Conservation (phyloP, 495 filamentous ascomycete species). For the Mytilinidion resinicola region DNA sequence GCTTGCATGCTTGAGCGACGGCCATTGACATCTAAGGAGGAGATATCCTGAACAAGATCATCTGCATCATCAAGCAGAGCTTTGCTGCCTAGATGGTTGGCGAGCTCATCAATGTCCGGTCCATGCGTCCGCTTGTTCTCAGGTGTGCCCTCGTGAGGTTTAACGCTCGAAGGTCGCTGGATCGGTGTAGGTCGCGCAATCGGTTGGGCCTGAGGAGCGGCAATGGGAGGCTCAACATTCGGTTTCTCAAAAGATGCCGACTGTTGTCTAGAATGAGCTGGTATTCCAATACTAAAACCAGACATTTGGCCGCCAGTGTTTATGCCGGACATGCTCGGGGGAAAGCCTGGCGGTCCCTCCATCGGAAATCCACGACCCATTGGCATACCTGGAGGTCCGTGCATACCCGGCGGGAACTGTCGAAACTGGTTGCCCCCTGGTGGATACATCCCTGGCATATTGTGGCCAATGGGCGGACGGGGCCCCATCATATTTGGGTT, state of each 20-base stretch:
- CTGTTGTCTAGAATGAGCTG: slow-evolving; percentile 54
- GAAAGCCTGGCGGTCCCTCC: slow-evolving; percentile 52
- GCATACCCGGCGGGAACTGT: slow-evolving; percentile 54
- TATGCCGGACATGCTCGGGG: slow-evolving; percentile 37
- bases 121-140: slow-evolving; percentile 36
- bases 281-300: slow-evolving; percentile 33
- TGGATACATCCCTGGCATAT: slow-evolving; percentile 32
- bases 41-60: slow-evolving; percentile 38
- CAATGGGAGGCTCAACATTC: slow-evolving; percentile 6
- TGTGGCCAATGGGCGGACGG: slow-evolving; percentile 22
- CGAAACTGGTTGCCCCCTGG: slow-evolving; percentile 45
- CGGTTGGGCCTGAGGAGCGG: slow-evolving; percentile 47
- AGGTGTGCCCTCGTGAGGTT: slow-evolving; percentile 47
- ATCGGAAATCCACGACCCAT: slow-evolving; percentile 59
- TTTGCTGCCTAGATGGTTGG: slow-evolving; percentile 82
- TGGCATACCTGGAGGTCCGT: slow-evolving; percentile 46
- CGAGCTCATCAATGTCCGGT: slow-evolving; percentile 63
- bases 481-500: slow-evolving; percentile 32
- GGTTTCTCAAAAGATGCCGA: slow-evolving; percentile 54
- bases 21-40: slow-evolving; percentile 31
- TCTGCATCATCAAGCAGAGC: slow-evolving; percentile 83
- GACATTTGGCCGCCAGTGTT: slow-evolving; percentile 21
- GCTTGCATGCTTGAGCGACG: slow-evolving; percentile 31
- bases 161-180: slow-evolving; percentile 74
- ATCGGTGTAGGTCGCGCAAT: slow-evolving; percentile 81